A percentile compares a stretch with the other conserved stretches of the same genome.
Conservation (phyloP, 2,329 filamentous ascomycete species). For the Ophiostoma ips region DNA sequence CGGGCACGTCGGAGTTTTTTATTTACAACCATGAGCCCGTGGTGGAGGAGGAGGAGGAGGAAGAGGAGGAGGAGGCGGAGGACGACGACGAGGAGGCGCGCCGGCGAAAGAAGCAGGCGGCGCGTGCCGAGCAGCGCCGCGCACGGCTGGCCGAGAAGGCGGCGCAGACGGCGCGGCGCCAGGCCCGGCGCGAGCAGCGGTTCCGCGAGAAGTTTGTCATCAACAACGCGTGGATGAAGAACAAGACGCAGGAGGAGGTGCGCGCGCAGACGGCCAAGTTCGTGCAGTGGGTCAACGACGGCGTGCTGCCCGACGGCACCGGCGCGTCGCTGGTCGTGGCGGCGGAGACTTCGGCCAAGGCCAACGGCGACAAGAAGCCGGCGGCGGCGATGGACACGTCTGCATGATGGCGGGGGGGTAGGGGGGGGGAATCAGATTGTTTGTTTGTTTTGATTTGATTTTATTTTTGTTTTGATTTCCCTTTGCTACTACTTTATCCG, state of each 20-base stretch:
- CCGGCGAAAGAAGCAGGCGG: not conserved
- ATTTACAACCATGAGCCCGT: conserved; percentile 57
- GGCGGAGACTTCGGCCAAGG: not conserved
- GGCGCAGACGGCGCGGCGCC: conserved; percentile 17
- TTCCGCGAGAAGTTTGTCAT: conserved; percentile 69
- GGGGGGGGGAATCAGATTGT: not conserved
- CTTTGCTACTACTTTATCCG: not conserved
- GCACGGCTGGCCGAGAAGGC: conserved; percentile 36
- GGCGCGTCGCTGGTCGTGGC: not conserved
- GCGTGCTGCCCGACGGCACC: conserved; percentile 14
- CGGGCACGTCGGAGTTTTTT: conserved; percentile 55
- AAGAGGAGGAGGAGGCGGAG: conserved; percentile 5
- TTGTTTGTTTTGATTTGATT: not conserved
- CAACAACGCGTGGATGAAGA: conserved; percentile 68
- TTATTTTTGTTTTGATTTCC: conserved; percentile 2
- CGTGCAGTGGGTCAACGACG: conserved; percentile 38
- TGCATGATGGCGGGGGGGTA: not conserved
- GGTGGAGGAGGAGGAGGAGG: conserved; percentile 39
- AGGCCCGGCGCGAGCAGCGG: conserved; percentile 30
- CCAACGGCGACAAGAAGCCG: not conserved
- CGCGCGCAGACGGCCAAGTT: conserved; percentile 57
- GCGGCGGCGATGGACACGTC: conserved; percentile 7
- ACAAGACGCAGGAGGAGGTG: conserved; percentile 64
- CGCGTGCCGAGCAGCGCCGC: conserved; percentile 3
- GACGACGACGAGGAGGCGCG: not conserved